A percentile compares a stretch with the other conserved stretches of the same genome.
Conservation (phyloP, 2,329 filamentous ascomycete species). For the Anthostomella pinea region DNA sequence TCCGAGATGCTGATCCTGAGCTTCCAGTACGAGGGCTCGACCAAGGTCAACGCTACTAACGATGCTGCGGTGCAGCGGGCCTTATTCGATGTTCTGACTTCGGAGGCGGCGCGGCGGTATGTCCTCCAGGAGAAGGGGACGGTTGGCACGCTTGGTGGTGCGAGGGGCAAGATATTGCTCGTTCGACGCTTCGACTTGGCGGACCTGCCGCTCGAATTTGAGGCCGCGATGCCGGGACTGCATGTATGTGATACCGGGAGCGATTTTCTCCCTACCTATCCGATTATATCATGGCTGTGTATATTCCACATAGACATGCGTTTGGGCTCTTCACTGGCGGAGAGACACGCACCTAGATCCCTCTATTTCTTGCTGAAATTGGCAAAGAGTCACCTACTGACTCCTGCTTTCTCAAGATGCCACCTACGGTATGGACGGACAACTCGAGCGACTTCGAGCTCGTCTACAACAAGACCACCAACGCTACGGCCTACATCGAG, state of each 20-base stretch:
- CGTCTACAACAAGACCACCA: slow-evolving; percentile 37
- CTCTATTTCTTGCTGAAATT: too few relatives aligned
- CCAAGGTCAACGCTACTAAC: slow-evolving; percentile 30
- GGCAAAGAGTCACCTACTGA: too few relatives aligned
- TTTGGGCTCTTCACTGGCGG: too few relatives aligned
- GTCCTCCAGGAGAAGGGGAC: slow-evolving; percentile 27
- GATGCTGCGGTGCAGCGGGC: slow-evolving; percentile 35
- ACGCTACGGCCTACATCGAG: slow-evolving; percentile 44
- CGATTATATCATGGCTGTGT: too few relatives aligned
- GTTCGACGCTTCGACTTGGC: slow-evolving; percentile 45
- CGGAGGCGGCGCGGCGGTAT: slow-evolving; percentile 36
- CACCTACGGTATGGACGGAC: slow-evolving; percentile 41
- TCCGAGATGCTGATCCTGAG: slow-evolving; percentile 45
- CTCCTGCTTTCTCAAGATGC: too few relatives aligned
- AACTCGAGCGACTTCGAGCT: slow-evolving; percentile 40
- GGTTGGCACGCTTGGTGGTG: slow-evolving; percentile 20
- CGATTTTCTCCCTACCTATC: too few relatives aligned
- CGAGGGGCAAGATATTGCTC: slow-evolving; percentile 34
- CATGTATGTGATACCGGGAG: too few relatives aligned
- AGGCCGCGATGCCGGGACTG: slow-evolving; percentile 41
- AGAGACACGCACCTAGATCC: too few relatives aligned
- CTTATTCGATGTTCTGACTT: slow-evolving; percentile 39
- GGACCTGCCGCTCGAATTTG: slow-evolving; percentile 24
- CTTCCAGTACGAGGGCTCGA: slow-evolving; percentile 44
- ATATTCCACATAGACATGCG: too few relatives aligned